Base-by-base conservation (phyloP, 768 basidiomycete genomes). In the Suillus plorans region DNA sequence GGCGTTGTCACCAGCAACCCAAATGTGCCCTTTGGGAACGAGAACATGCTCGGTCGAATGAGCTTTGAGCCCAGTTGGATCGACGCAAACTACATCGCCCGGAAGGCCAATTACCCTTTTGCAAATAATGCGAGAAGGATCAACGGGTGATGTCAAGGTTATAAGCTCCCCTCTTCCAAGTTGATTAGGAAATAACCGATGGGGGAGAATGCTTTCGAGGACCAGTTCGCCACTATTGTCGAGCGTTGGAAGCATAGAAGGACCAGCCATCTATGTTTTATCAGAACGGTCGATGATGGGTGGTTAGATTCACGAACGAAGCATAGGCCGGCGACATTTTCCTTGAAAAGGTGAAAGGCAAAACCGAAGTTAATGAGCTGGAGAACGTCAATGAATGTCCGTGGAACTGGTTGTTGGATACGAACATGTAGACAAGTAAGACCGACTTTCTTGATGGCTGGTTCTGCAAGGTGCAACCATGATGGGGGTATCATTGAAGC, bases 1-100 rank as follows among this genome's bases (percentile, higher is more conserved):
- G 50, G 90, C 80, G 72, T 99, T 99, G 78, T 99, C 97, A 28
- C 97, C 97, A 59, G 81, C 85, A 37, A 97, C 81, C 97, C 97
- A 98, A 28, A 97, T 76, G 74, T 97, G 91, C 4, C 95, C 94
- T 70, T 84, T 85, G 1, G 97, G 97, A 12, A 98, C 78, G 34
- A 87, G 72, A 18, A 96, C 84, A 70, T 94, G 92, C 66, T 90
- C 90, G 18, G 81, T 82, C 13, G 88, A 86, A 12, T 88, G 85
- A 10, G 85, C 88, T 58, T 79, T 78, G 60, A 76, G 68, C 5
- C 90, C 90, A 4, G 89, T 89, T 22, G 96, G 96, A 74, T 99
- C 95, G 25, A 95, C 90, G 66, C 93, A 94, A 37, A 99, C 74
- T 42, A 89, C 78, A 76, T 98, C 97, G 5, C 97, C 96, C 28